Evolutionary conservation across 139 green algal genomes (phyloP).

Genomic region (Desmodesmus armatus): DNA sequence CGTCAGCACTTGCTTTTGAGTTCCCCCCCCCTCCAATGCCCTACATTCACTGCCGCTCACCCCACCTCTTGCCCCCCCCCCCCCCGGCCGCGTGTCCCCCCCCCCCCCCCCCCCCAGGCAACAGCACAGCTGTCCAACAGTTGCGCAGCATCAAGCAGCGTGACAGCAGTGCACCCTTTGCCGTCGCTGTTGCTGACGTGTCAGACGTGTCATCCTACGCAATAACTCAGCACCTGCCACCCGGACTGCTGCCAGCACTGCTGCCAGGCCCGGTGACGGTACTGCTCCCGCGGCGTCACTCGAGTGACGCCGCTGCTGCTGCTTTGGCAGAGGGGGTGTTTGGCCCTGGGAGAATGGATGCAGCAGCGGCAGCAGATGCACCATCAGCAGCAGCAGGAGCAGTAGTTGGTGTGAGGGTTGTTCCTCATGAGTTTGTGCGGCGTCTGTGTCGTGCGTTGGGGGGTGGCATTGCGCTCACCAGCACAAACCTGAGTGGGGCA

Average conservation of each 20-base stretch:
- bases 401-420: constrained; percentile 71
- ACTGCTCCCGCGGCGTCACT: constrained; percentile 62
- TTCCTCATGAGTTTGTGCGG: constrained; percentile 68
- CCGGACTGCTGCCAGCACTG: constrained; percentile 68
- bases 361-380: constrained; percentile 59
- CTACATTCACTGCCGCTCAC: too few relatives aligned
- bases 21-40: too few relatives aligned
- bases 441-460: constrained; percentile 53
- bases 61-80: too few relatives aligned
- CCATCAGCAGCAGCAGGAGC: constrained; percentile 55
- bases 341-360: neutral
- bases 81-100: too few relatives aligned
- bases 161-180: constrained; percentile 55
- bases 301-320: constrained; percentile 37
- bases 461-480: constrained; percentile 75
- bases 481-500: constrained; percentile 73
- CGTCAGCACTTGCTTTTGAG: too few relatives aligned
- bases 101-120: too few relatives aligned
- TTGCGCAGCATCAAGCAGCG: constrained; percentile 76
- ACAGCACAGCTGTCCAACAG: constrained; percentile 48
- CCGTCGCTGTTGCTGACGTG: constrained; percentile 72
- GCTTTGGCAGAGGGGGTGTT: constrained; percentile 51
- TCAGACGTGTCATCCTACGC: constrained; percentile 60
- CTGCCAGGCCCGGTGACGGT: constrained; percentile 83
- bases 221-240: constrained; percentile 52